Evolutionary conservation across 1,284 basidiomycete species (phyloP).

Genomic region (Rhodotorula glutinis): DNA sequence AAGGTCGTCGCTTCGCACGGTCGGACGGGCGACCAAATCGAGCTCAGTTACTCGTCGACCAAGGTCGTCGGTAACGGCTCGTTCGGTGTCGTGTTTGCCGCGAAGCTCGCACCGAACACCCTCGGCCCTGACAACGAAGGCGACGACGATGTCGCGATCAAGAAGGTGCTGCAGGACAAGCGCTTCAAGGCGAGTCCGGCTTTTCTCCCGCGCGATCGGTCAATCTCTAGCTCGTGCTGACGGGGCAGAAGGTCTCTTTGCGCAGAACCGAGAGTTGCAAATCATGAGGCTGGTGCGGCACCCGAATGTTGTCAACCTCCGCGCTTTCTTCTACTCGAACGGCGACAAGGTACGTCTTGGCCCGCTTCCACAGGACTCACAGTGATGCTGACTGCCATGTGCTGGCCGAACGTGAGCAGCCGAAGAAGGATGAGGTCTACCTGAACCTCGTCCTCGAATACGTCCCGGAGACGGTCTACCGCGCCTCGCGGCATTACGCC

Average conservation of each 20-base stretch:
- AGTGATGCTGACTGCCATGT: neutral
- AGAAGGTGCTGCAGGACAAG: constrained; percentile 99
- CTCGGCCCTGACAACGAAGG: constrained; percentile 31
- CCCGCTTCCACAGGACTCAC: neutral
- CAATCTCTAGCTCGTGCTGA: neutral
- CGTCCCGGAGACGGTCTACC: constrained; percentile 98
- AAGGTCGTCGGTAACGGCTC: constrained; percentile 98
- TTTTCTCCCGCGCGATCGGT: neutral
- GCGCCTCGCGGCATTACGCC: constrained; percentile 95
- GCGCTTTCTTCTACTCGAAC: constrained; percentile 98
- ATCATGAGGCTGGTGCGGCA: constrained; percentile 98
- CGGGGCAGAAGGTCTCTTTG: neutral
- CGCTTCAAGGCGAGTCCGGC: constrained; percentile 82
- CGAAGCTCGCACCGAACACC: constrained; percentile 52
- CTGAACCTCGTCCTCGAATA: constrained; percentile 99
- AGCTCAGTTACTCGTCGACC: constrained; percentile 93
- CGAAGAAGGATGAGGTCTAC: constrained; percentile 97
- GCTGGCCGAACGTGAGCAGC: constrained; percentile 17
- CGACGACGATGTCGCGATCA: constrained; percentile 92
- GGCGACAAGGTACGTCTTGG: constrained; percentile 79
- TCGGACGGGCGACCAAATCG: constrained; percentile 81
- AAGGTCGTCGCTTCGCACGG: constrained; percentile 93
- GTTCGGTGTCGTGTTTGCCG: constrained; percentile 94
- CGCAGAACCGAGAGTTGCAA: constrained; percentile 96
- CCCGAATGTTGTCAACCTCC: constrained; percentile 96